phyloP scores from a whole-genome alignment of 192 early-diverging fungal genomes.

The Coemansia reversa region DNA sequence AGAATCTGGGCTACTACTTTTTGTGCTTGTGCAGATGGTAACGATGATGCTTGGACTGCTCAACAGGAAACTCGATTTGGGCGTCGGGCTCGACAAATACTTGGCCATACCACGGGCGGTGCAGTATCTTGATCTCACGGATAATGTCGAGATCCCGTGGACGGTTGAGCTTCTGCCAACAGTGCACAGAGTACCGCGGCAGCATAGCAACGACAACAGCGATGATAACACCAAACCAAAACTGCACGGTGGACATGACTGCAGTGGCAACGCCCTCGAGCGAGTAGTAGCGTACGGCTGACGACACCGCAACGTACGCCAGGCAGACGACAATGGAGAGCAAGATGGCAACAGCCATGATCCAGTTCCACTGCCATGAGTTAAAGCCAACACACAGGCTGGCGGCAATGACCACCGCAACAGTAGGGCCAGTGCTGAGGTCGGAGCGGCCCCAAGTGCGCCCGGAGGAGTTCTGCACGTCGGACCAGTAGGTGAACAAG shows the following conservation, averaged over 20 bases:
- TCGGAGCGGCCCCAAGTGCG: slow-evolving; percentile 59
- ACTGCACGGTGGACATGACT: slow-evolving; percentile 64
- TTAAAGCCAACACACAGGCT: slow-evolving; percentile 78
- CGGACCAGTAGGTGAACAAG: slow-evolving; percentile 57
- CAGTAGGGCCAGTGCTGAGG: slow-evolving; percentile 78
- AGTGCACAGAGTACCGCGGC: slow-evolving; percentile 68
- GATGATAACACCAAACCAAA: slow-evolving; percentile 75
- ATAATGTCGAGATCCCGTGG: slow-evolving; percentile 69
- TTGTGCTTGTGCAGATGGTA: slow-evolving; percentile 19
- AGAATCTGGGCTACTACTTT: slow-evolving; percentile 3
- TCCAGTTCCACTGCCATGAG: slow-evolving; percentile 83
- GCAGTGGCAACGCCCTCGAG: slow-evolving; percentile 69
- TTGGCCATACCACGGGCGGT: slow-evolving; percentile 56
- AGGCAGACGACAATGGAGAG: slow-evolving; percentile 69
- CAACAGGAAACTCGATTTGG: slow-evolving; percentile 18
- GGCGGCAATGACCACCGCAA: slow-evolving; percentile 75
- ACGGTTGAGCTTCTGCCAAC: slow-evolving; percentile 62
- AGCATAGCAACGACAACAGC: slow-evolving; percentile 68
- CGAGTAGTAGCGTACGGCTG: slow-evolving; percentile 56
- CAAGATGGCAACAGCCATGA: slow-evolving; percentile 64
- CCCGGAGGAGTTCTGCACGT: slow-evolving; percentile 58
- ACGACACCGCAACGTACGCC: slow-evolving; percentile 67
- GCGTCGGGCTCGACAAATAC: slow-evolving; percentile 50
- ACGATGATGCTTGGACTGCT: slow-evolving; percentile 18
- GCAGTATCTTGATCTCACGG: slow-evolving; percentile 57